These are phyloP conservation scores for Gypsophila paniculata DNA, from an alignment of 179 eudicot species.

Conservation along the genomic window DNA sequence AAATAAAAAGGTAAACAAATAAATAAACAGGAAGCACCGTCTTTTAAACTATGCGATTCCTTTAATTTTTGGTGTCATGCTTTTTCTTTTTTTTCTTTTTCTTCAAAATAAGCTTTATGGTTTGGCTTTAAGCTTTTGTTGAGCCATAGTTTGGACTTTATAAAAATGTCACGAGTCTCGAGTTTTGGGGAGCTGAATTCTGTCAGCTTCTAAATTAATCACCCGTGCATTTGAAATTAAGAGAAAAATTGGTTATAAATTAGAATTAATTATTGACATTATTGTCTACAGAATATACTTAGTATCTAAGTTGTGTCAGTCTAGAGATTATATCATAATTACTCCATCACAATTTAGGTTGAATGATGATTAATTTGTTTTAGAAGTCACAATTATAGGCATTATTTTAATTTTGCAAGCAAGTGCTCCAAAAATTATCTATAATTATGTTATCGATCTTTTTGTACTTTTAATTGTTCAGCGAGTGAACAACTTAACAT, in stretches of 20 bases:
- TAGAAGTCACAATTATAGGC: too few species aligned
- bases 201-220: slow-evolving; percentile 4
- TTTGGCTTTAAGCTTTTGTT: slow-evolving; percentile 6
- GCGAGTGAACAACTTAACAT: too few species aligned
- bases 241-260: neutral
- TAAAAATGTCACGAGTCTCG: slow-evolving; percentile 15
- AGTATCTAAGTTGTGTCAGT: neutral
- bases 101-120: slow-evolving; percentile 10
- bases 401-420: too few species aligned
- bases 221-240: slow-evolving; percentile 11
- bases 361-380: too few species aligned
- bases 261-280: neutral
- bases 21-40: too few species aligned
- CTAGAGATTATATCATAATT: too few species aligned
- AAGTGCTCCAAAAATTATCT: too few species aligned
- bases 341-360: neutral
- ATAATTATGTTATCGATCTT: too few species aligned
- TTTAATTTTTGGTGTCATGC: neutral
- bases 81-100: slow-evolving; percentile 9
- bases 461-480: too few species aligned
- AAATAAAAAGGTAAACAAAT: too few species aligned
- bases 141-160: slow-evolving; percentile 9
- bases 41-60: neutral
- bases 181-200: slow-evolving; percentile 12
- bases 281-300: slow-evolving; percentile 24